Base-by-base conservation (phyloP, 2,329 filamentous ascomycete species). In the Blumeria hordei region DNA sequence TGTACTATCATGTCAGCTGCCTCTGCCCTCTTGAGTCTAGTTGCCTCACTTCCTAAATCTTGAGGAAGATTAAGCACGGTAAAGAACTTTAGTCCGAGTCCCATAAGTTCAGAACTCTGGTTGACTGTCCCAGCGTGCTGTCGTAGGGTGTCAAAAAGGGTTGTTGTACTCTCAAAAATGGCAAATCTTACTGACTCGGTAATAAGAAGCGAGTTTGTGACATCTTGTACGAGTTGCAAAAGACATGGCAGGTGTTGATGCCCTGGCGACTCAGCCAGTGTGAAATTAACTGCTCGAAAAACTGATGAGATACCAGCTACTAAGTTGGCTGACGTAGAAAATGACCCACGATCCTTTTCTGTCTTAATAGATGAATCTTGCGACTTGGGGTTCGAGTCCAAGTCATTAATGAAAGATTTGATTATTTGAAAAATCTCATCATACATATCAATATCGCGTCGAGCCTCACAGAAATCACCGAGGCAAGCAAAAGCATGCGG, bases 401-500 rank as follows among this genome's bases (percentile, higher is more conserved):
- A 61, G 33, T 79, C 74, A 45, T 81, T 77, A 36, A 93, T 66
- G 49, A 81, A 69, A 0, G 77, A 75, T 33, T 69, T 70, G 11
- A 85, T 77, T 54, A 94, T 76, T 6, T 72, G 72, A 3, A 76
- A 71, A 4, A 84, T 80, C 32, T 85, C 78, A 4, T 74, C 69
- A 61, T 84, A 78, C 67, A 94, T 71, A 60, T 88, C 77, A 14
- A 86, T 64, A 62, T 88, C 83, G 28, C 74, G 72, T 50, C 83
- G 74, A 12, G 76, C 76, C 39, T 75, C 74, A n/a, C 79, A 76
- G 62, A 90, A 84, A 55, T 78, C 74, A 63, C 85, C 88, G 5
- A 95, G 70, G 36, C 78, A 80, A 55, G 71, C 70, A 59, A 94
- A 76, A 0, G 85, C 85, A 66, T 85, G 74, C 18, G 83, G 81